A percentile compares a stretch with the other conserved stretches of the same genome.
Evolutionary conservation across 2,329 filamentous ascomycete genomes (phyloP).

Genomic region (Sporothrix schenckii): DNA sequence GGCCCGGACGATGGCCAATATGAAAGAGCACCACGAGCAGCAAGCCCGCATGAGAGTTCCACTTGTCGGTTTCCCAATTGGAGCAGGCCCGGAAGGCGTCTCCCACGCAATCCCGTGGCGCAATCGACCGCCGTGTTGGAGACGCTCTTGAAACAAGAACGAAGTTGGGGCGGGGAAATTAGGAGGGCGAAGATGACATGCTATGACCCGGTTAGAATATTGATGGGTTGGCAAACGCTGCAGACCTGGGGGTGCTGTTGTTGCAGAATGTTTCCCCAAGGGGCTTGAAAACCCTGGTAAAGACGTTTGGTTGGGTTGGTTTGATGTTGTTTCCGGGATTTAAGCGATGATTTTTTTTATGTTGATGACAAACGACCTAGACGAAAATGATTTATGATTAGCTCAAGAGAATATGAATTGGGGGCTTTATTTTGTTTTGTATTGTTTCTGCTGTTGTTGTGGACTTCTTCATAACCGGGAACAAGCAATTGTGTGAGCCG

Average conservation of each 20-base stretch:
- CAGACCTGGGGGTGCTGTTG: background rate
- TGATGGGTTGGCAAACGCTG: background rate
- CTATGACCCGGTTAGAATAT: too few species aligned
- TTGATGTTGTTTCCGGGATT: background rate
- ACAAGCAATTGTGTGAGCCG: constrained; percentile 4
- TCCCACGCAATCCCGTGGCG: constrained; percentile 32
- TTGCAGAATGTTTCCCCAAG: background rate
- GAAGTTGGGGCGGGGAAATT: background rate
- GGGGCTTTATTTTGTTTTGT: background rate
- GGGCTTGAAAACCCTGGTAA: background rate
- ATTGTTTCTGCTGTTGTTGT: background rate
- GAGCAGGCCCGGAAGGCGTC: constrained; percentile 47
- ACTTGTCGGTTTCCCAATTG: constrained; percentile 47
- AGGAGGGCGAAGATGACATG: background rate
- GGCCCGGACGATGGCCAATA: background rate
- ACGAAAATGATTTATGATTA: background rate
- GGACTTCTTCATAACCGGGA: background rate
- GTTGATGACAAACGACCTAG: constrained; percentile 10
- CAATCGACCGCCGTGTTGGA: constrained; percentile 26
- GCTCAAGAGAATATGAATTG: background rate
- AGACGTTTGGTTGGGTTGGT: background rate
- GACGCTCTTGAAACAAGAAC: background rate
- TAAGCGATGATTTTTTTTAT: constrained; percentile 6
- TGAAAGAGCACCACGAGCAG: background rate
- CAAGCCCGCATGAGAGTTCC: constrained; percentile 27